phyloP scores from a whole-genome alignment of 176 grass and related monocot species.

The Aegilops longissima region DNA sequence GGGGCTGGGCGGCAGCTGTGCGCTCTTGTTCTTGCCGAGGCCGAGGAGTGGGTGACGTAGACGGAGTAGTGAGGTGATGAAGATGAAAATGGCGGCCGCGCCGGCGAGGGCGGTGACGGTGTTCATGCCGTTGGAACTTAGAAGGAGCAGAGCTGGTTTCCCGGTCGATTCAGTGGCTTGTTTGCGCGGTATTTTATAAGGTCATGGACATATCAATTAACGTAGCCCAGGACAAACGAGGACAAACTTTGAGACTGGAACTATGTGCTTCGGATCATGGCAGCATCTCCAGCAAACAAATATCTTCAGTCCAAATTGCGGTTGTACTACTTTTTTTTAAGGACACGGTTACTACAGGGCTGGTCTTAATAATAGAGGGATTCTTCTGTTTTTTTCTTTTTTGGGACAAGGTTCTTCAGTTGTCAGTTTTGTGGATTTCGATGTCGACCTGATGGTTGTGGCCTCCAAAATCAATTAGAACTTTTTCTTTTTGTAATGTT shows the following conservation, averaged over 20 bases:
- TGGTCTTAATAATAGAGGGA: too few species aligned
- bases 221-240: not conserved
- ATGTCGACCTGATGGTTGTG: too few species aligned
- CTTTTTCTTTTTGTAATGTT: too few species aligned
- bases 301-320: too few species aligned
- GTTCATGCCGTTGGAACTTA: not conserved
- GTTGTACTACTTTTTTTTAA: too few species aligned
- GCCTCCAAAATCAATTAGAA: too few species aligned
- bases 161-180: not conserved
- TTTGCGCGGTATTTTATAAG: not conserved
- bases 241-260: not conserved
- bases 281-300: not conserved
- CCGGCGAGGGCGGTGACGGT: not conserved
- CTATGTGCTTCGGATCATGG: not conserved
- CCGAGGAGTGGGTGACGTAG: not conserved
- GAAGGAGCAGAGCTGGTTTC: not conserved
- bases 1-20: slow-evolving; percentile 38
- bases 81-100: not conserved
- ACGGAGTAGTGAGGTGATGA: slow-evolving; percentile 12
- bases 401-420: too few species aligned
- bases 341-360: too few species aligned
- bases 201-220: not conserved
- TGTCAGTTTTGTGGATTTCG: too few species aligned
- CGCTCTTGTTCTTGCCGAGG: not conserved
- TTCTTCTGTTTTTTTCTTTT: too few species aligned